A percentile compares a stretch with the other conserved stretches of the same genome.
These are phyloP conservation scores for Metschnikowia cerradonensis DNA, from an alignment of 805 yeast species.

Conservation along the genomic window DNA sequence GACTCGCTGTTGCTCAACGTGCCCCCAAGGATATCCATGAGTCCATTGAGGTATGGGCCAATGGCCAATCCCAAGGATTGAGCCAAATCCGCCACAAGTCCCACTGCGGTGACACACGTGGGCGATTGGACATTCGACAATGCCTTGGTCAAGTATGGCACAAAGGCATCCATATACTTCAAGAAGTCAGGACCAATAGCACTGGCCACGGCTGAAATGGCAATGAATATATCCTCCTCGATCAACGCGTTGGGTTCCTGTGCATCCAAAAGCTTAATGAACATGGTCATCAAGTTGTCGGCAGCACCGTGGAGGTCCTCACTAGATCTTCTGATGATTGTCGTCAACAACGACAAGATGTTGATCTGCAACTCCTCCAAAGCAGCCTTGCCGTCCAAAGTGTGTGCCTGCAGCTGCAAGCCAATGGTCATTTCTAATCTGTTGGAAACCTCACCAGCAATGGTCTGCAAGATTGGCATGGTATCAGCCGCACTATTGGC, in stretches of 20 bases:
- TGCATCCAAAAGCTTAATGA: slow-evolving; percentile 60
- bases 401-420: slow-evolving; percentile 50
- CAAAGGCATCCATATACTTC: slow-evolving; percentile 74
- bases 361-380: slow-evolving; percentile 88
- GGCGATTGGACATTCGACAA: slow-evolving; percentile 79
- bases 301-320: slow-evolving; percentile 61
- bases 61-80: slow-evolving; percentile 78
- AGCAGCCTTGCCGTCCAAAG: slow-evolving; percentile 68
- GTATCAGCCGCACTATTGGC: slow-evolving; percentile 69
- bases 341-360: slow-evolving; percentile 71
- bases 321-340: slow-evolving; percentile 78
- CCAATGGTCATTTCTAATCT: slow-evolving; percentile 69
- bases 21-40: slow-evolving; percentile 79
- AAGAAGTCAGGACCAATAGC: slow-evolving; percentile 69
- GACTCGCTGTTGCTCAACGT: slow-evolving; percentile 64
- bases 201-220: slow-evolving; percentile 84
- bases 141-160: slow-evolving; percentile 79
- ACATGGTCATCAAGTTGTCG: slow-evolving; percentile 80
- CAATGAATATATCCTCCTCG: slow-evolving; percentile 92
- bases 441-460: slow-evolving; percentile 70
- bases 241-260: slow-evolving; percentile 69
- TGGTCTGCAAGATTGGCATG: slow-evolving; percentile 59
- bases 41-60: slow-evolving; percentile 68
- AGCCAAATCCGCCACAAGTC: slow-evolving; percentile 89
- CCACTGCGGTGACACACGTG: slow-evolving; percentile 85